These are phyloP conservation scores for Halteria grandinella DNA, from an alignment of 73 alveolate genomes.

Conservation along the genomic window DNA sequence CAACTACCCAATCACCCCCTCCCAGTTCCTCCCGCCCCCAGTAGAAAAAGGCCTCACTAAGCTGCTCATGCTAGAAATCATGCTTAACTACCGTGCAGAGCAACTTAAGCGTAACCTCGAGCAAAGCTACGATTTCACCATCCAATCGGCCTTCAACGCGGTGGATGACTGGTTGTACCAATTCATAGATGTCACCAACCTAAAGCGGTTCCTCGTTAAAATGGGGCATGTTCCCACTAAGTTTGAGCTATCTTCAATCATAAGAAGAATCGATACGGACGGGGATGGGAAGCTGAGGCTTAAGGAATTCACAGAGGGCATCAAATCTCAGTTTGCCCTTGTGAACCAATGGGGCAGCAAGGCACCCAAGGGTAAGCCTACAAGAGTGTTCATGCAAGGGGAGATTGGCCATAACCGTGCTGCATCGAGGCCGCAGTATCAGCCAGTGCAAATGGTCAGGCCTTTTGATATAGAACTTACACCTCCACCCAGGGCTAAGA, in stretches of 20 bases:
- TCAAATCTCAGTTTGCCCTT: too few relatives aligned
- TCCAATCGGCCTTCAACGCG: not conserved
- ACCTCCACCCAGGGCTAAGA: too few relatives aligned
- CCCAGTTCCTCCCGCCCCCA: not conserved
- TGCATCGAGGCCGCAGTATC: too few relatives aligned
- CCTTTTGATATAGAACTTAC: too few relatives aligned
- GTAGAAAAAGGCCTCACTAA: not conserved
- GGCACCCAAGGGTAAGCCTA: too few relatives aligned
- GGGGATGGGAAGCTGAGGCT: constrained; percentile 11
- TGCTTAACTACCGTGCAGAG: not conserved
- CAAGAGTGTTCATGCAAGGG: too few relatives aligned
- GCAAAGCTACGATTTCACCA: not conserved
- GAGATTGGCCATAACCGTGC: too few relatives aligned
- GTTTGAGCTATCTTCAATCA: constrained; percentile 12
- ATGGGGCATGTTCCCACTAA: constrained; percentile 14
- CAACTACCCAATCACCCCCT: not conserved
- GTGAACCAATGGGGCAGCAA: too few relatives aligned
- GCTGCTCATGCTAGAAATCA: not conserved
- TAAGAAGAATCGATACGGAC: constrained; percentile 17
- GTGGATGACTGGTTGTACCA: not conserved
- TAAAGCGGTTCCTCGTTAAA: constrained; percentile 5
- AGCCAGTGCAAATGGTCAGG: too few relatives aligned
- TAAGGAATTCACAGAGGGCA: constrained; percentile 7
- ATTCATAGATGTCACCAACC: not conserved
- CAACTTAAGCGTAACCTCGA: not conserved